Evolutionary conservation across 2,329 filamentous ascomycete genomes (phyloP), one percentile per base, ranked within the genome.

Genomic region (Sarocladiaceae sp.): DNA sequence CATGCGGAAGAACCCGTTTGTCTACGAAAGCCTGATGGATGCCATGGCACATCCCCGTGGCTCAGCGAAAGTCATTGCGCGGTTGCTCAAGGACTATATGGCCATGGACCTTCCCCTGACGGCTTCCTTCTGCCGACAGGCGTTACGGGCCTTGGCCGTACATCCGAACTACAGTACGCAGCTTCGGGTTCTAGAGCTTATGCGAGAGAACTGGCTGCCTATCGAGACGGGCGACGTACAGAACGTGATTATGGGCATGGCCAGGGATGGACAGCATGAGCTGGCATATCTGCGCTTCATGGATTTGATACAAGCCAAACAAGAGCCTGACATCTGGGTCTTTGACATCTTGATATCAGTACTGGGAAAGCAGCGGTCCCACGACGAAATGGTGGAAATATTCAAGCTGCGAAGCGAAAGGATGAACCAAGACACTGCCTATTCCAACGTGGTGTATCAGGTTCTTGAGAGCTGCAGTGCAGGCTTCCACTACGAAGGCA

Each of bases 121-220:
- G 51, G 72, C 74, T 1, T 70, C 72, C 3, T 73, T 85, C 2
- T 91, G 87, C 55, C 82, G 90, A 60, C 78, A 78, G 49, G 78
- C 83, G 2, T 66, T 96, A 16, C 50, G 85, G 71, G 83, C 78
- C 4, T 70, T 96, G 19, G 79, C 86, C 1, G 78, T 93, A 7
- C 93, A 97, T 59, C 88, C 91, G 0, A 86, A 97, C 62, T 91
- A 94, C 54, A 53, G 88, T 5, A 67, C 93, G 19, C 81, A 89
- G 27, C 75, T 78, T 44, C 73, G 82, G 27, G 73, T 95, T 3
- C 67, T 96, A 31, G 67, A 78, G 45, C 81, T 83, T 45, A 88
- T 93, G 84, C 78, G 79, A 55, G 72, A 79, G 45, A 73, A 79
- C 50, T 95, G 88, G 85, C 58, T 61, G 39, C 68, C 77, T 6